phyloP scores from a whole-genome alignment of 1,139 yeast species.

The Wickerhamomyces sp. region DNA sequence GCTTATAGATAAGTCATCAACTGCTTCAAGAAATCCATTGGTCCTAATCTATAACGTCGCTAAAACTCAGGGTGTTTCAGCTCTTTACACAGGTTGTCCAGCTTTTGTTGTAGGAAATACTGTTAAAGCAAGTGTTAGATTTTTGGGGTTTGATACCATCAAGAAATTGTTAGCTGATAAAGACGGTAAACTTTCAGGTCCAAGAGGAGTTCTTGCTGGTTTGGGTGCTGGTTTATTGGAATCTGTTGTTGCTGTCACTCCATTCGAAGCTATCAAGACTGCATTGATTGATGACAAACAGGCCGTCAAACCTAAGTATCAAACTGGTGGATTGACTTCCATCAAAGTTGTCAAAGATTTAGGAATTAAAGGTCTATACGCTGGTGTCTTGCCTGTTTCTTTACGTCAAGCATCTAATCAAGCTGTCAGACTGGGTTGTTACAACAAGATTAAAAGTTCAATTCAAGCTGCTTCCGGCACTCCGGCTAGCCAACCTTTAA shows the following conservation, averaged over 20 bases:
- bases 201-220: slow-evolving; percentile 92
- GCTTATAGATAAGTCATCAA: slow-evolving; percentile 65
- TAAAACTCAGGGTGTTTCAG: slow-evolving; percentile 68
- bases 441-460: slow-evolving; percentile 78
- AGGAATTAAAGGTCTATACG: slow-evolving; percentile 79
- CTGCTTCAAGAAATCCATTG: slow-evolving; percentile 75
- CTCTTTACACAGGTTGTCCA: slow-evolving; percentile 95
- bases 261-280: slow-evolving; percentile 94
- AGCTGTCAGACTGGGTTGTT: slow-evolving; percentile 90
- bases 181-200: slow-evolving; percentile 82
- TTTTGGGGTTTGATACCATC: slow-evolving; percentile 86
- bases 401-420: slow-evolving; percentile 94
- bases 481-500: slow-evolving; percentile 67
- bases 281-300: slow-evolving; percentile 93
- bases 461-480: slow-evolving; percentile 69
- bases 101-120: slow-evolving; percentile 96
- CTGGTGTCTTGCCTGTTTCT: slow-evolving; percentile 89
- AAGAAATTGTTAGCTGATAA: slow-evolving; percentile 73
- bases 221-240: slow-evolving; percentile 94
- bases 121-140: slow-evolving; percentile 89
- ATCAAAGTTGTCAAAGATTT: slow-evolving; percentile 63
- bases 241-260: slow-evolving; percentile 90
- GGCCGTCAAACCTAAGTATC: slow-evolving; percentile 69
- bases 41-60: slow-evolving; percentile 72
- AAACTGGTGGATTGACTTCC: slow-evolving; percentile 32